phyloP scores from a whole-genome alignment of 352 stramenopile genomes.

The Stephanocyclus meneghinianus region DNA sequence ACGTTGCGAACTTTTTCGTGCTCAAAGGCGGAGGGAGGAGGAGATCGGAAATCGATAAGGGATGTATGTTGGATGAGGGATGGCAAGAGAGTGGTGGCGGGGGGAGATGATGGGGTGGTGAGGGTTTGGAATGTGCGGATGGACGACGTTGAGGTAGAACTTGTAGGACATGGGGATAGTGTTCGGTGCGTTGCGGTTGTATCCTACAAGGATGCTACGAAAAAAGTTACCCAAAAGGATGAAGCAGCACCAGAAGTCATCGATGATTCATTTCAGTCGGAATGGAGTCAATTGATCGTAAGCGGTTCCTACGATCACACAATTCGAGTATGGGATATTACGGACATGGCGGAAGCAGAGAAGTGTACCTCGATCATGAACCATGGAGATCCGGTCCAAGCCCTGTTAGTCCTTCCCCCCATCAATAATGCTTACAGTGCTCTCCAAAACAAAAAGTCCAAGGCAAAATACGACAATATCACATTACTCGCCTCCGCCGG shows the following conservation, averaged over 20 bases:
- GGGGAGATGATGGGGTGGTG: slow-evolving; percentile 69
- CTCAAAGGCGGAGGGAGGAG: slow-evolving; percentile 12
- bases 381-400: slow-evolving; percentile 74
- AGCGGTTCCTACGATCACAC: slow-evolving; percentile 80
- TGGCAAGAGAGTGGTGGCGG: slow-evolving; percentile 52
- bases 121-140: slow-evolving; percentile 64
- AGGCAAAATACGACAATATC: slow-evolving; percentile 34
- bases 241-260: background rate
- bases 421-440: slow-evolving; percentile 23
- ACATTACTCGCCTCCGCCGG: slow-evolving; percentile 70
- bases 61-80: slow-evolving; percentile 66
- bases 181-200: slow-evolving; percentile 32
- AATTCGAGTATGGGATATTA: slow-evolving; percentile 76
- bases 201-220: slow-evolving; percentile 20
- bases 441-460: slow-evolving; percentile 1
- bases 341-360: slow-evolving; percentile 25
- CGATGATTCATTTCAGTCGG: slow-evolving; percentile 21
- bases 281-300: slow-evolving; percentile 53
- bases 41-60: slow-evolving; percentile 46
- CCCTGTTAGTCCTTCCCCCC: slow-evolving; percentile 59
- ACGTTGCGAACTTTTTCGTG: slow-evolving; percentile 64
- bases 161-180: slow-evolving; percentile 73
- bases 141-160: slow-evolving; percentile 34
- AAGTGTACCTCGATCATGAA: slow-evolving; percentile 69
- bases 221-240: background rate